These are phyloP conservation scores for Striga hermonthica DNA, from an alignment of 305 asterid species.

Conservation along the genomic window DNA sequence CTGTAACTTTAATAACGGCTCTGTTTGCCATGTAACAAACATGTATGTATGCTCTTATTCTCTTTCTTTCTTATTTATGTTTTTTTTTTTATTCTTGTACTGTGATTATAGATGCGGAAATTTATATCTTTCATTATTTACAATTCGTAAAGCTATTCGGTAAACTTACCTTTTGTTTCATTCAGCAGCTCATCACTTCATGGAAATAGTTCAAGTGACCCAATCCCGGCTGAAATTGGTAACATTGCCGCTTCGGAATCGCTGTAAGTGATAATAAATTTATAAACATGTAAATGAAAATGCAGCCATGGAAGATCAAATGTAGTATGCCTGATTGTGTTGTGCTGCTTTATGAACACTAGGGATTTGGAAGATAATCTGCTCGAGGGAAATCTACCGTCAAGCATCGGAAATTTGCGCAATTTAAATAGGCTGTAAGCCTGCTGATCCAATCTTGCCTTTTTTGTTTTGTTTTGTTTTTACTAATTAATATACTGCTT, in stretches of 20 bases:
- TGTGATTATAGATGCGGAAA: too few relatives aligned
- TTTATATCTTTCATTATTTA: too few relatives aligned
- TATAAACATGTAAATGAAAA: neutral
- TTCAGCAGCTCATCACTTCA: conserved; percentile 54
- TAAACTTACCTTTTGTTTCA: neutral
- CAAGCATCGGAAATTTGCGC: conserved; percentile 58
- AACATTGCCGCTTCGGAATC: conserved; percentile 54
- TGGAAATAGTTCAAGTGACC: conserved; percentile 74
- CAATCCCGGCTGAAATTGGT: conserved; percentile 69
- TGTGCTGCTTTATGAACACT: conserved; percentile 24
- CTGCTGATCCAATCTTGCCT: conserved; percentile 22
- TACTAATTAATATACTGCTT: too few relatives aligned
- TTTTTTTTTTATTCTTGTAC: too few relatives aligned
- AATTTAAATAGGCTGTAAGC: conserved; percentile 67
- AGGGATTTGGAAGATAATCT: conserved; percentile 72
- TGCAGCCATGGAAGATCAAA: too few relatives aligned
- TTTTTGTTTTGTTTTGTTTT: neutral
- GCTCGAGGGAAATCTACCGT: conserved; percentile 70
- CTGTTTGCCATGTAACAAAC: too few relatives aligned
- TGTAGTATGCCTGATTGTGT: conserved; percentile 25
- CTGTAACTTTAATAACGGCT: too few relatives aligned
- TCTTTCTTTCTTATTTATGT: too few relatives aligned
- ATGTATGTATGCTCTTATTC: too few relatives aligned
- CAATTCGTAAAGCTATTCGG: neutral
- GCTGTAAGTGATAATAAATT: conserved; percentile 51